Conservation (phyloP, 2,329 filamentous ascomycete genomes). For the Verticillium nubilum region DNA sequence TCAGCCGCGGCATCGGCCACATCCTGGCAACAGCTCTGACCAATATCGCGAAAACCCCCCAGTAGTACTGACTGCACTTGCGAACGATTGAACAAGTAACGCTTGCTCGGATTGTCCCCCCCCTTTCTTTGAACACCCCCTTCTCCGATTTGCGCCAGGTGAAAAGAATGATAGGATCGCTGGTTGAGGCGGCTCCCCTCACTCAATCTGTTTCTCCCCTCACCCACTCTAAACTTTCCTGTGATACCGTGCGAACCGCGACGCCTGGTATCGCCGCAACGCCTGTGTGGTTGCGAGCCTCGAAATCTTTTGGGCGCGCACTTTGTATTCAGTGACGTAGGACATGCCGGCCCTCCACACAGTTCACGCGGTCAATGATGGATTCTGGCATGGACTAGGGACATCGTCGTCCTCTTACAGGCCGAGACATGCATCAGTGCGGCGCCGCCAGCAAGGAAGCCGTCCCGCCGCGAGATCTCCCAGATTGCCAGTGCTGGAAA, state of each 20-base stretch:
- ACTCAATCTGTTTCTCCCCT: neutral
- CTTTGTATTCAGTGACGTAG: neutral
- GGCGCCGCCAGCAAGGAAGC: neutral
- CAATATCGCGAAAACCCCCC: neutral
- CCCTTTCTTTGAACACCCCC: neutral
- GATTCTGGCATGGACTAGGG: neutral
- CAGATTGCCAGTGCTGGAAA: neutral
- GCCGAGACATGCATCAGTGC: neutral
- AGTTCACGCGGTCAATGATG: neutral
- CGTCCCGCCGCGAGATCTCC: slow-evolving; percentile 1
- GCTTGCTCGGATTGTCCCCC: neutral
- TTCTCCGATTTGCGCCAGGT: neutral
- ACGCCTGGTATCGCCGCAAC: neutral
- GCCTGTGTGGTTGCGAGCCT: neutral
- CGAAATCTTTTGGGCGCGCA: neutral
- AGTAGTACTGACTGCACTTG: neutral
- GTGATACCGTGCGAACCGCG: neutral
- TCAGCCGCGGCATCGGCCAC: neutral
- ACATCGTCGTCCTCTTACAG: neutral
- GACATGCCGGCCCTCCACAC: neutral
- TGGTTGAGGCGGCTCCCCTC: neutral
- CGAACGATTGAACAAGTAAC: neutral
- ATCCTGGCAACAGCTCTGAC: neutral
- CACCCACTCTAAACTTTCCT: neutral
- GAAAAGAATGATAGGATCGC: neutral